Percentiles rank a stretch among this genome's conserved stretches.
Evolutionary conservation across 306 rosid species (phyloP).

Genomic region (Begonia masoniana): DNA sequence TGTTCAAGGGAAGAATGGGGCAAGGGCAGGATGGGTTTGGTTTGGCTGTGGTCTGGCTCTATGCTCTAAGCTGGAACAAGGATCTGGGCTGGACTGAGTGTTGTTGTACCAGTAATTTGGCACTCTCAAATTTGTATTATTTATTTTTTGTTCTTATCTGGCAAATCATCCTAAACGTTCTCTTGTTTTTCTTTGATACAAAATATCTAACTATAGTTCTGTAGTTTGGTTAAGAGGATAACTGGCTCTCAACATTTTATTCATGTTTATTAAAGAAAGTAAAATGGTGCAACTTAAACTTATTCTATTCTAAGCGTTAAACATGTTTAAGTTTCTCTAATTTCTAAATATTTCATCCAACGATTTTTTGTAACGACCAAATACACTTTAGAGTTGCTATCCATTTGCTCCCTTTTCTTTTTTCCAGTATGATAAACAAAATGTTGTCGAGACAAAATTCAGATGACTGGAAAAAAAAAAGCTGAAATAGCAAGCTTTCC

Average conservation of each 20-base stretch:
- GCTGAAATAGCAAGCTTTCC: conserved; percentile 42
- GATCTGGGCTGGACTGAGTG: too few species aligned
- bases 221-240: conserved; percentile 82
- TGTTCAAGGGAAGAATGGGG: too few species aligned
- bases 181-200: background rate
- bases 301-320: conserved; percentile 9
- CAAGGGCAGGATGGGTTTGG: too few species aligned
- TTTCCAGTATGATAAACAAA: conserved; percentile 77
- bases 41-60: too few species aligned
- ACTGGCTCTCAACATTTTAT: conserved; percentile 90
- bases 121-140: too few species aligned
- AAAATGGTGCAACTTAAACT: conserved; percentile 11
- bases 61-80: too few species aligned
- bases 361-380: background rate
- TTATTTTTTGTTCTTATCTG: too few species aligned
- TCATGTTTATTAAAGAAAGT: conserved; percentile 90
- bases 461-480: conserved; percentile 66
- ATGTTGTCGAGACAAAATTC: conserved; percentile 66
- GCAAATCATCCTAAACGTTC: too few species aligned
- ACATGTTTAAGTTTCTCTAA: conserved; percentile 1
- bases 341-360: background rate
- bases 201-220: conserved; percentile 12
- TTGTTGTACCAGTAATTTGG: background rate
- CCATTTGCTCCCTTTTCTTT: conserved; percentile 11
- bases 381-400: background rate